Evolutionary conservation across 106 monocot genomes (phyloP), one percentile per base, ranked within the genome.

Genomic region (Apostasia ramifera): DNA sequence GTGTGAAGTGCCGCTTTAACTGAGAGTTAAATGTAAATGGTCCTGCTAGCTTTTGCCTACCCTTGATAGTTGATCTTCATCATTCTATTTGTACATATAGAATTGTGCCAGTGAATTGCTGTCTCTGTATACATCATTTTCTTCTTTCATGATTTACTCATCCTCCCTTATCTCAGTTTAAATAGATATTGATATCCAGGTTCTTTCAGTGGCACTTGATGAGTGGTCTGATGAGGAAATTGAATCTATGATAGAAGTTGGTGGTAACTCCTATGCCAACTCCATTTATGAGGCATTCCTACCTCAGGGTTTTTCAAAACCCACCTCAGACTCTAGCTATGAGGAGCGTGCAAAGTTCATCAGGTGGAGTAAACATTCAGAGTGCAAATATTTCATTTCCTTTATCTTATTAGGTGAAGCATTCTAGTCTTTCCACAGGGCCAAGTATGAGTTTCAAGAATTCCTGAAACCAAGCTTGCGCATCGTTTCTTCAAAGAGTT

Each of bases 181-280:
- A 26, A 26, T 26, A 8, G 15, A 8, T 11, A 64, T 64, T 46
- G 1, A 41, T 42, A 61, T 70, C 65, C 74, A 95, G 95, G 95
- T 95, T 76, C 69, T 95, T 59, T 95, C 95, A 10, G 68, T 95
- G 67, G 84, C 84, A 57, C 63, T 91, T 59, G 95, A 95, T 86
- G 82, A 88, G 69, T 95, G 95, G 95, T 71, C 73, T 11, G 84
- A 95, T 57, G 80, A 81, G 38, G 95, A 91, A 45, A 76, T 95
- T 40, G 81, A 89, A 13, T 88, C 84, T 8, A 84, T 95, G 95
- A 54, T 91, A 10, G 91, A 91, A 70, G 91, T 95, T 69, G 91
- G 95, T 57, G 95, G 95, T 49, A 95, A 95, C 68, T 88, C 91
- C 44, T 84, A 78, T 80, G 95, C 95, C 0, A 95, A 95, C 76